Base-by-base conservation (phyloP, 2,329 filamentous ascomycete genomes). In the Colletotrichum theobromicola region DNA sequence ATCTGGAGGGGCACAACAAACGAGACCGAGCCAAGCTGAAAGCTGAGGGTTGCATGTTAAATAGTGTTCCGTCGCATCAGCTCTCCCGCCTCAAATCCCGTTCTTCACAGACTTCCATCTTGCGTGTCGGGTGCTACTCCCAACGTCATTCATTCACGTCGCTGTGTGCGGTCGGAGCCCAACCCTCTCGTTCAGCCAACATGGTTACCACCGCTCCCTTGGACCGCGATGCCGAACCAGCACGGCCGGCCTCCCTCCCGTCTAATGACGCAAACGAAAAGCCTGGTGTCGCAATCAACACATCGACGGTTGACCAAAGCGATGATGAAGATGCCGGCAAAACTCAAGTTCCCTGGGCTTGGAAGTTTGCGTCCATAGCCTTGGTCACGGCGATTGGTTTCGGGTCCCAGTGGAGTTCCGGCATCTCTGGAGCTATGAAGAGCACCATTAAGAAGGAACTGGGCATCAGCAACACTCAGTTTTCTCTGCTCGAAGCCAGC, bases 391-490 rank as follows among this genome's bases (percentile, higher is more conserved):
- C 85, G 68, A 90, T 92, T 76, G 89, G 90, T 1, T 92, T 92
- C 77, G 90, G 90, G 0, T 89, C 89, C 0, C 87, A 88, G 26
- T 92, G 90, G 90, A 91, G 89, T 75, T 85, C 85, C 18, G 89
- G 90, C 2, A 88, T 92, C 2, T 91, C 89, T 0, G 88, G 88
- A 10, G 90, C 90, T 2, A 88, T 92, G 86, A 92, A 92, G 78
- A 89, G 84, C 21, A 92, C 90, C 0, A 80, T 92, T 28, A 92
- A 92, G 76, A 91, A 91, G 85, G 77, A 91, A 84, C 83, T 92
- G 57, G 76, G 88, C 58, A 92, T 93, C 77, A 88, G 88, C 79
- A 93, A 93, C 77, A 88, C 87, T 0, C 87, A 92, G 76, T 93
- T 88, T 76, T 87, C 91, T 0, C 82, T 92, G 0, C 84, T 93